A percentile compares a stretch with the other conserved stretches of the same genome.
These are phyloP conservation scores for Termitomyces sp. DNA, from an alignment of 768 basidiomycete species.

Conservation along the genomic window DNA sequence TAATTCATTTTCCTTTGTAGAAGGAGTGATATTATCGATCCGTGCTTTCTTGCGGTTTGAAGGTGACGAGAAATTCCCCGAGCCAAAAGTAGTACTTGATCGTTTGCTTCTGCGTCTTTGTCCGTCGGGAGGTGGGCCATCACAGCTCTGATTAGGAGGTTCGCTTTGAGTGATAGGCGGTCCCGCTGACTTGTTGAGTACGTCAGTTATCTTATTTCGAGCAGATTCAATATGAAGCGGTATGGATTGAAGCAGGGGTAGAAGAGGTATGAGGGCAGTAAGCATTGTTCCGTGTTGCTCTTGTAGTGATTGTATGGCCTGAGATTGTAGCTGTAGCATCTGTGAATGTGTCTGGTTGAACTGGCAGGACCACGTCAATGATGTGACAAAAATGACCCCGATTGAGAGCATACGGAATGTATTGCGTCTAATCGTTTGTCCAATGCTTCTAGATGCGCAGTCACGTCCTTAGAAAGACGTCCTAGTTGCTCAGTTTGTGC, in stretches of 20 bases:
- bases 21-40: not conserved
- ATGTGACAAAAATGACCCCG: not conserved
- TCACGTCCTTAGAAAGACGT: conserved; percentile 33
- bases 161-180: conserved; percentile 4
- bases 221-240: conserved; percentile 49
- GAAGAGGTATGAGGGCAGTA: conserved; percentile 47
- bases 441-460: conserved; percentile 36
- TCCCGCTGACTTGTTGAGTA: conserved; percentile 15
- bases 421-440: conserved; percentile 53
- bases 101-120: conserved; percentile 11
- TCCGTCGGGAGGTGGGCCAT: not conserved
- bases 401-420: conserved; percentile 33
- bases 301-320: conserved; percentile 53
- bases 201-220: conserved; percentile 27
- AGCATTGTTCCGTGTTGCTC: conserved; percentile 57
- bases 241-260: conserved; percentile 55
- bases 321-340: conserved; percentile 45
- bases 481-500: conserved; percentile 40
- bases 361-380: conserved; percentile 19
- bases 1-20: not conserved
- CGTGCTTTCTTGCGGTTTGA: conserved; percentile 11
- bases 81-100: conserved; percentile 12
- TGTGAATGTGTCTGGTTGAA: conserved; percentile 41
- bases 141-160: conserved; percentile 1
- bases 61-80: conserved; percentile 7